Percentiles rank a stretch among this genome's conserved stretches.
Evolutionary conservation across 2,329 filamentous ascomycete species (phyloP).

Genomic region (Phyllosticta capitalensis): DNA sequence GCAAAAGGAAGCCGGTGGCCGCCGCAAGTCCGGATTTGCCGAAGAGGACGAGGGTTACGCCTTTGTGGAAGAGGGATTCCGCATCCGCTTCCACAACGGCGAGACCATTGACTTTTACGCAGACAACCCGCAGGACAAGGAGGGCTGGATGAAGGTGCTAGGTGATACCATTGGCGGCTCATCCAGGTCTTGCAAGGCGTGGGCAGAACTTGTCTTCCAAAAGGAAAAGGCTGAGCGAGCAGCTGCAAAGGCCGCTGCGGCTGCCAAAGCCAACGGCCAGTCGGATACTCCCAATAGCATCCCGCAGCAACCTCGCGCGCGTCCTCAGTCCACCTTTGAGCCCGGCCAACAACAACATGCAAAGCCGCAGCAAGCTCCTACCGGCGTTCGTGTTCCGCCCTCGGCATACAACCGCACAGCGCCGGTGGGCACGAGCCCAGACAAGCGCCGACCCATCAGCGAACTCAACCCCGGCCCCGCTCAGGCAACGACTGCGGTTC

Average conservation of each 20-base stretch:
- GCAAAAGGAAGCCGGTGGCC: slow-evolving; percentile 67
- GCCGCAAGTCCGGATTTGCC: slow-evolving; percentile 88
- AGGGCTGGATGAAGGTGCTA: slow-evolving; percentile 88
- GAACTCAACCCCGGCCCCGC: slow-evolving; percentile 13
- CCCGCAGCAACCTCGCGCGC: slow-evolving; percentile 20
- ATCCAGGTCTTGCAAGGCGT: slow-evolving; percentile 41
- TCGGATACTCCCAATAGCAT: slow-evolving; percentile 12
- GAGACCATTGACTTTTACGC: slow-evolving; percentile 99
- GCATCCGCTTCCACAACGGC: slow-evolving; percentile 95
- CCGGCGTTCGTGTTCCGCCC: slow-evolving; percentile 22
- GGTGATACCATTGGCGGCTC: slow-evolving; percentile 37
- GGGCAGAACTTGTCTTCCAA: slow-evolving; percentile 52
- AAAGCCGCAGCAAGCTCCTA: slow-evolving; percentile 19
- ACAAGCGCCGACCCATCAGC: slow-evolving; percentile 19
- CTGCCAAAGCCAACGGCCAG: slow-evolving; percentile 18
- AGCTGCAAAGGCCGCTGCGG: slow-evolving; percentile 9
- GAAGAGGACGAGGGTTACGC: slow-evolving; percentile 99
- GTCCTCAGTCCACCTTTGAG: slow-evolving; percentile 20
- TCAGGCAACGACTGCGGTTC: not conserved
- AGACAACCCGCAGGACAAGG: slow-evolving; percentile 77
- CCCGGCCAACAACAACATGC: slow-evolving; percentile 11
- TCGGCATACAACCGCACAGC: slow-evolving; percentile 4
- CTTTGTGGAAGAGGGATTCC: slow-evolving; percentile 99
- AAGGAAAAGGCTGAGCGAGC: slow-evolving; percentile 29
- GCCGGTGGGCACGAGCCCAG: slow-evolving; percentile 3